A percentile compares a stretch with the other conserved stretches of the same genome.
Evolutionary conservation across 768 basidiomycete genomes (phyloP).

Genomic region (Leccinum pellstonianum): DNA sequence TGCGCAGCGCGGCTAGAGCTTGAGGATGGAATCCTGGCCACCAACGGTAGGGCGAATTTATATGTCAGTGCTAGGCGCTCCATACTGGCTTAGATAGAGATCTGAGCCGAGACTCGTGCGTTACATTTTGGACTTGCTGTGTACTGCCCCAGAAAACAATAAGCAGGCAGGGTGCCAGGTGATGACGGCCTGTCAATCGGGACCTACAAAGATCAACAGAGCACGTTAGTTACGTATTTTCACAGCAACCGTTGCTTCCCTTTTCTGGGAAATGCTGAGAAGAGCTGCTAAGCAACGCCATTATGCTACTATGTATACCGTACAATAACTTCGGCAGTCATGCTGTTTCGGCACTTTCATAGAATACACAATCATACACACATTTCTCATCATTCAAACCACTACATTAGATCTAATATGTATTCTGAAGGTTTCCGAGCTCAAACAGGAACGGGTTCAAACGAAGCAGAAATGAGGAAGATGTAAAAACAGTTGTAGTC

Average conservation of each 20-base stretch:
- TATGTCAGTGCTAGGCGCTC: not conserved
- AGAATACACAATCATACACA: no score
- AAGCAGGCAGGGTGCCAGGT: not conserved
- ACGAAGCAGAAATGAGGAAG: no score
- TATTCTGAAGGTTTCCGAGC: conserved; percentile 8
- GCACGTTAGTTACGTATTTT: not conserved
- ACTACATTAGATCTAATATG: no score
- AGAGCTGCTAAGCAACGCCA: no score
- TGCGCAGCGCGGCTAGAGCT: not conserved
- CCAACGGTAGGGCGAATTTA: conserved; percentile 11
- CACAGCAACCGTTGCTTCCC: not conserved
- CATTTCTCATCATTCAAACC: no score
- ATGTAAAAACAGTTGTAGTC: no score
- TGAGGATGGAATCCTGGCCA: not conserved
- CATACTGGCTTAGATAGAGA: not conserved
- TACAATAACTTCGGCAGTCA: no score
- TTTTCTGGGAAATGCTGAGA: not conserved
- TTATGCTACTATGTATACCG: no score
- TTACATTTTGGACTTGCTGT: conserved; percentile 5
- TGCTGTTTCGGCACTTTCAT: no score
- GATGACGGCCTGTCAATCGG: conserved; percentile 5
- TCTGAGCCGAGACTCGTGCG: not conserved
- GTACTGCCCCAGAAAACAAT: conserved; percentile 11
- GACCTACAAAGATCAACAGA: conserved; percentile 17
- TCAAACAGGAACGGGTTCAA: no score